phyloP scores from a whole-genome alignment of 306 rosid species.

The Cucurbita maxima region DNA sequence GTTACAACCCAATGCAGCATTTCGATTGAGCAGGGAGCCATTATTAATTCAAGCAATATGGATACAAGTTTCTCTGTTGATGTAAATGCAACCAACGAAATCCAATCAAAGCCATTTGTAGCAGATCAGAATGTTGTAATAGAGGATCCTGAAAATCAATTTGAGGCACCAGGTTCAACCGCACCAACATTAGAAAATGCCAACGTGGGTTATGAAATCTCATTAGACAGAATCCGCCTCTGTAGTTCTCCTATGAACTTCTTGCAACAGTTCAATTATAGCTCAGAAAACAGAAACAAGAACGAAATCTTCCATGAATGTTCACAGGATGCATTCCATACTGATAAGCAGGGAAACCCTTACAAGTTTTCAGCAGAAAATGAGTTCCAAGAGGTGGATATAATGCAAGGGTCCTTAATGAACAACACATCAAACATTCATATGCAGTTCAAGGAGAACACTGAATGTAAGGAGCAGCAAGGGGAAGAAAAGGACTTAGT shows the following conservation, averaged over 20 bases:
- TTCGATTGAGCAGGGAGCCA: slow-evolving; percentile 29
- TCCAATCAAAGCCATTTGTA: slow-evolving; percentile 24
- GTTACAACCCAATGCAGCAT: slow-evolving; percentile 40
- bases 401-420: slow-evolving; percentile 21
- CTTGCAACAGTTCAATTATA: slow-evolving; percentile 42
- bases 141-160: slow-evolving; percentile 17
- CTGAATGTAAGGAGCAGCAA: slow-evolving; percentile 33
- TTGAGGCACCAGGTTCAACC: slow-evolving; percentile 10
- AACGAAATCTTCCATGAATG: slow-evolving; percentile 28
- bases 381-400: slow-evolving; percentile 17
- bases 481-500: slow-evolving; percentile 35
- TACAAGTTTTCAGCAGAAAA: slow-evolving; percentile 16
- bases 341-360: slow-evolving; percentile 23
- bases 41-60: slow-evolving; percentile 22
- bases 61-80: slow-evolving; percentile 17
- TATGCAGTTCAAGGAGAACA: slow-evolving; percentile 22
- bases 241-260: slow-evolving; percentile 47
- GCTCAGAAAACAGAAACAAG: slow-evolving; percentile 21
- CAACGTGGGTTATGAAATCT: slow-evolving; percentile 31
- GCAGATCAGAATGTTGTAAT: slow-evolving; percentile 25
- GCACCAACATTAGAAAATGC: slow-evolving; percentile 23
- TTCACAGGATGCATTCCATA: slow-evolving; percentile 35
- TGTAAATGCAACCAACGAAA: slow-evolving; percentile 23
- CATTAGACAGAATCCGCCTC: slow-evolving; percentile 19
- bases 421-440: slow-evolving; percentile 15